Conservation (phyloP, 495 filamentous ascomycete genomes). For the Penicillium pulvis region DNA sequence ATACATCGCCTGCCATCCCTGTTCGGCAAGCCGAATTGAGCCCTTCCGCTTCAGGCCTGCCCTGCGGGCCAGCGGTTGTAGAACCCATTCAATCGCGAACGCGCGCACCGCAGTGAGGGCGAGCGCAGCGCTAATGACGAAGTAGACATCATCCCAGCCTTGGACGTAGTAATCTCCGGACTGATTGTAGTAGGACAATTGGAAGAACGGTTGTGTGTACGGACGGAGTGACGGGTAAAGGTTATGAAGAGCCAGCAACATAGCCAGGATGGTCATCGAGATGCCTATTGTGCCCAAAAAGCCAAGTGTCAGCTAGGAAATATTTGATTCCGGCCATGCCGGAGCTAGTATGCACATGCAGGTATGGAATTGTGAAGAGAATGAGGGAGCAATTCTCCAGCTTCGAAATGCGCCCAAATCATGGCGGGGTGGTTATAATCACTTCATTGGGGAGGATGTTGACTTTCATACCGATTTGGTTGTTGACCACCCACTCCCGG, state of each 20-base stretch:
- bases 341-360: neutral
- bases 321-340: slow-evolving; percentile 6
- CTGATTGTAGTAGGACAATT: slow-evolving; percentile 78
- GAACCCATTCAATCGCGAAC: slow-evolving; percentile 81
- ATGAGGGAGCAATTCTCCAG: neutral
- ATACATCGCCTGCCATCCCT: slow-evolving; percentile 87
- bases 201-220: slow-evolving; percentile 83
- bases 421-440: neutral
- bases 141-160: slow-evolving; percentile 77
- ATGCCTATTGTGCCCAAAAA: slow-evolving; percentile 56
- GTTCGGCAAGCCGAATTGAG: slow-evolving; percentile 81
- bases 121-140: slow-evolving; percentile 78
- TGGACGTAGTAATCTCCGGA: slow-evolving; percentile 65
- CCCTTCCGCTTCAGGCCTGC: slow-evolving; percentile 74
- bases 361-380: neutral
- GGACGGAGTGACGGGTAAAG: slow-evolving; percentile 74
- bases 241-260: slow-evolving; percentile 75
- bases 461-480: slow-evolving; percentile 53
- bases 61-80: slow-evolving; percentile 70
- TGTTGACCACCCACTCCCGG: slow-evolving; percentile 53
- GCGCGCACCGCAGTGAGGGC: slow-evolving; percentile 85
- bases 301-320: slow-evolving; percentile 21
- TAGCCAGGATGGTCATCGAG: slow-evolving; percentile 73
- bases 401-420: neutral
- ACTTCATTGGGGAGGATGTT: slow-evolving; percentile 3